A percentile compares a stretch with the other conserved stretches of the same genome.
These are phyloP conservation scores for Rhodotorula sp. DNA, from an alignment of 1,284 basidiomycete genomes.

Conservation along the genomic window DNA sequence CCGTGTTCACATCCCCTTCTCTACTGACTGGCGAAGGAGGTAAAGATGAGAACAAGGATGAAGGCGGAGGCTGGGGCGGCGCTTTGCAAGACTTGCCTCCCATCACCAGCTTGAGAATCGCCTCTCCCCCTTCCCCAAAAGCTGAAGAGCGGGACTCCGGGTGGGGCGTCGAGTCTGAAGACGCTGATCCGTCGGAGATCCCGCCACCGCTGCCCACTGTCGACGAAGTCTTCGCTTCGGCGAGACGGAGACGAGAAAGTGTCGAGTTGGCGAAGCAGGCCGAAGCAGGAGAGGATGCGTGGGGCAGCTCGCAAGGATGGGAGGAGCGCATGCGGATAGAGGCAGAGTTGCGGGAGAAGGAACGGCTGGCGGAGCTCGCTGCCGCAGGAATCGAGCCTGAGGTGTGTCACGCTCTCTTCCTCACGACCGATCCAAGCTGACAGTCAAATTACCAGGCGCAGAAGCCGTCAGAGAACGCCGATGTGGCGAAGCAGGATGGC, in stretches of 20 bases:
- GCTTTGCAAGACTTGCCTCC: constrained; percentile 21
- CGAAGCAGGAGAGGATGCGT: constrained; percentile 23
- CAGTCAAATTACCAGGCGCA: not conserved
- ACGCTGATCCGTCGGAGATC: not conserved
- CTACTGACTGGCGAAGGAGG: not conserved
- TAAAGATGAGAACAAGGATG: not conserved
- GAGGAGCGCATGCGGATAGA: constrained; percentile 13
- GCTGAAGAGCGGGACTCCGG: not conserved
- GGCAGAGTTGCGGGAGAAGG: constrained; percentile 2
- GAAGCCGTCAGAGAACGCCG: too few relatives aligned
- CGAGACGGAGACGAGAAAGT: not conserved
- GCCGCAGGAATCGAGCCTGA: not conserved
- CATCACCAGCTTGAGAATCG: constrained; percentile 11
- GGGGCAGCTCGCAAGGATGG: constrained; percentile 19
- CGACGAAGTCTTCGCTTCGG: constrained; percentile 12
- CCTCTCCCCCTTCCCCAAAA: constrained; percentile 5
- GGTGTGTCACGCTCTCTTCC: constrained; percentile 4
- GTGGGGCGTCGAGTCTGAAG: constrained; percentile 15
- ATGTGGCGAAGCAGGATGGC: too few relatives aligned
- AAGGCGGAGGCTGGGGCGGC: constrained; percentile 12
- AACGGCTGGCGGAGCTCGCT: constrained; percentile 1
- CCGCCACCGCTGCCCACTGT: constrained; percentile 12
- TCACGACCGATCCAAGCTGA: not conserved
- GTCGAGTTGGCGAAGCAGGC: not conserved
- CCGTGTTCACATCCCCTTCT: not conserved